Percentiles rank a stretch among this genome's conserved stretches.
phyloP scores from a whole-genome alignment of 2,329 filamentous ascomycete genomes.

The Aspergillus sp. region DNA sequence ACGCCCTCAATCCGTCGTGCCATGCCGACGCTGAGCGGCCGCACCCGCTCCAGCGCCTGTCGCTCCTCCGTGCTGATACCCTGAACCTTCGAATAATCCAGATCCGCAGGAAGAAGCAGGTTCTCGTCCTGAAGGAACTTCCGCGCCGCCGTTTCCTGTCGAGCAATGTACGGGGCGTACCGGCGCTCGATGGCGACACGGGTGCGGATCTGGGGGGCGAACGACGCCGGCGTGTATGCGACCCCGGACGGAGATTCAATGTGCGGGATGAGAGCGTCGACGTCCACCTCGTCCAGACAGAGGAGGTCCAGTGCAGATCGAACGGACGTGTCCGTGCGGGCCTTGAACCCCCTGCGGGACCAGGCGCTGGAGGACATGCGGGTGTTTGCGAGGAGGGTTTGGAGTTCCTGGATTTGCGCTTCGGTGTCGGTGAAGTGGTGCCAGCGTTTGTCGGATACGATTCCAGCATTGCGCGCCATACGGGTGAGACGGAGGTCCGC shows the following conservation, averaged over 20 bases:
- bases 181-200: conserved; percentile 77
- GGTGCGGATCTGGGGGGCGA: conserved; percentile 55
- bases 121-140: conserved; percentile 74
- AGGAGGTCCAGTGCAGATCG: conserved; percentile 79
- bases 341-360: conserved; percentile 66
- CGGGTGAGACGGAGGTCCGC: conserved; percentile 82
- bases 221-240: conserved; percentile 49
- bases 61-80: conserved; percentile 80
- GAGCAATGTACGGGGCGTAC: conserved; percentile 81
- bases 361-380: conserved; percentile 63
- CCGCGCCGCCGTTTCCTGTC: conserved; percentile 65
- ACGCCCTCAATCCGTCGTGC: conserved; percentile 81
- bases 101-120: conserved; percentile 65
- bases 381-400: conserved; percentile 56
- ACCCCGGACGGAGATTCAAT: conserved; percentile 41
- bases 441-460: conserved; percentile 81
- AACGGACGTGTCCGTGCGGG: conserved; percentile 63
- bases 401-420: conserved; percentile 65
- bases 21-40: conserved; percentile 84
- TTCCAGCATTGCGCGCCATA: conserved; percentile 71
- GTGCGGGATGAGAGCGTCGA: conserved; percentile 56
- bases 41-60: conserved; percentile 63
- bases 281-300: conserved; percentile 59
- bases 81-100: conserved; percentile 72
- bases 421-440: conserved; percentile 62